Conservation (phyloP, 345 rosid genomes). For the Odontarrhena argentea region DNA sequence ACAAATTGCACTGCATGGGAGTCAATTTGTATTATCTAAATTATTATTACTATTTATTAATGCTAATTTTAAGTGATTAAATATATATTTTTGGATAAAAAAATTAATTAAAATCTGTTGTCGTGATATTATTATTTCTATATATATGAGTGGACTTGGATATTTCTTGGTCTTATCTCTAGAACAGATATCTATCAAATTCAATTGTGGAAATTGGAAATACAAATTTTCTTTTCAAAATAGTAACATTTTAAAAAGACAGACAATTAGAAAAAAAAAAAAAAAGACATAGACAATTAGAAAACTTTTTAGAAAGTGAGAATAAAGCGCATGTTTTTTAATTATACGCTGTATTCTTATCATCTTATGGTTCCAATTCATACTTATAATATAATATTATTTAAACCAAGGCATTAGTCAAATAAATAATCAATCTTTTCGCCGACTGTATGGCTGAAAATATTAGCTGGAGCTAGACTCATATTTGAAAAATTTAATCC, state of each 20-base stretch:
- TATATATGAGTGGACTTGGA: not conserved
- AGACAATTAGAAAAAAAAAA: not conserved
- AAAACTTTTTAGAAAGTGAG: not conserved
- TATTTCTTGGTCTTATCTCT: slow-evolving; percentile 21
- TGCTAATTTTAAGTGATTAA: not conserved
- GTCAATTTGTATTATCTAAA: slow-evolving; percentile 8
- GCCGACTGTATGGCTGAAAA: slow-evolving; percentile 45
- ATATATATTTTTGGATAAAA: not conserved
- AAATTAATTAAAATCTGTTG: not conserved
- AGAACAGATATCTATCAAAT: slow-evolving; percentile 24
- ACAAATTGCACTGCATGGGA: slow-evolving; percentile 38
- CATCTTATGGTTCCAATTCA: slow-evolving; percentile 12
- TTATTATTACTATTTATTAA: not conserved
- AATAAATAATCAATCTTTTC: slow-evolving; percentile 32
- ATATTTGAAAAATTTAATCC: slow-evolving; percentile 25
- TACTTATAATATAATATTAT: slow-evolving; percentile 8
- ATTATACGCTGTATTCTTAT: slow-evolving; percentile 7
- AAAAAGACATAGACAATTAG: not conserved
- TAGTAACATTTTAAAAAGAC: not conserved
- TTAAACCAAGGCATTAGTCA: slow-evolving; percentile 19
- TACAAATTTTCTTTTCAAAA: not conserved
- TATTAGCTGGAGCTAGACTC: slow-evolving; percentile 47
- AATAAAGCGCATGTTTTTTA: slow-evolving; percentile 22
- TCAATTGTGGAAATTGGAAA: slow-evolving; percentile 12
- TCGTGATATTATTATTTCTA: not conserved